Evolutionary conservation across 176 grass and related monocot species (phyloP).

Genomic region (Cocos nucifera): DNA sequence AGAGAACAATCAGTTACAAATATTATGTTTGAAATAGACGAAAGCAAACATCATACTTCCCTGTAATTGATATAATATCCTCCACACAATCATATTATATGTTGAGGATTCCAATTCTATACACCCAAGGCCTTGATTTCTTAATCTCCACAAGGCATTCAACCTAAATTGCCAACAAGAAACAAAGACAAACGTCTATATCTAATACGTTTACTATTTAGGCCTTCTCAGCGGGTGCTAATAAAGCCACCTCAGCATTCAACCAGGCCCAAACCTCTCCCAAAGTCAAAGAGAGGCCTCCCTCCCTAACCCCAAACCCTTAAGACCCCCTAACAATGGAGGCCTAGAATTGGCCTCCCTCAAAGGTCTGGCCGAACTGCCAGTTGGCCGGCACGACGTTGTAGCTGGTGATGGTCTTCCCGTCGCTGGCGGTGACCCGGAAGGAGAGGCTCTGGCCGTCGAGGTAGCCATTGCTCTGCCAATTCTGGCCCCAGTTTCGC

Average conservation of each 20-base stretch:
- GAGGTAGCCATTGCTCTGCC: conserved; percentile 58
- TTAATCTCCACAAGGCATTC: too few relatives aligned
- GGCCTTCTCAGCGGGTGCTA: conserved; percentile 18
- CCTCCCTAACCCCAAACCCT: too few relatives aligned
- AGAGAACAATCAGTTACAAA: too few relatives aligned
- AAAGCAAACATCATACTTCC: too few relatives aligned
- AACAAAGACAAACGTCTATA: too few relatives aligned
- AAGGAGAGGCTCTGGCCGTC: conserved; percentile 66
- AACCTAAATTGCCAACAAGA: too few relatives aligned
- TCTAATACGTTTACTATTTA: not conserved
- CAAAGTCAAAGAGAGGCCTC: not conserved
- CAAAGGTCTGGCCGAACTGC: conserved; percentile 74
- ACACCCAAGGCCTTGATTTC: too few relatives aligned
- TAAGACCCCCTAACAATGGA: not conserved
- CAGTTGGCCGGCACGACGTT: conserved; percentile 45
- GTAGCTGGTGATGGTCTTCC: conserved; percentile 45
- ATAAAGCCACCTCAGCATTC: conserved; percentile 17
- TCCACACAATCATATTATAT: too few relatives aligned
- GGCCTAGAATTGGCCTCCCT: conserved; percentile 48
- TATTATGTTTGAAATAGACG: too few relatives aligned
- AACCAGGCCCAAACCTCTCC: not conserved
- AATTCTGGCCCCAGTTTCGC: conserved; percentile 81
- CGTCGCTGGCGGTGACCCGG: conserved; percentile 59
- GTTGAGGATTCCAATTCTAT: too few relatives aligned
- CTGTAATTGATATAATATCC: too few relatives aligned